phyloP scores from a whole-genome alignment of 2,329 filamentous ascomycete genomes.

The Aspergillus sp. region DNA sequence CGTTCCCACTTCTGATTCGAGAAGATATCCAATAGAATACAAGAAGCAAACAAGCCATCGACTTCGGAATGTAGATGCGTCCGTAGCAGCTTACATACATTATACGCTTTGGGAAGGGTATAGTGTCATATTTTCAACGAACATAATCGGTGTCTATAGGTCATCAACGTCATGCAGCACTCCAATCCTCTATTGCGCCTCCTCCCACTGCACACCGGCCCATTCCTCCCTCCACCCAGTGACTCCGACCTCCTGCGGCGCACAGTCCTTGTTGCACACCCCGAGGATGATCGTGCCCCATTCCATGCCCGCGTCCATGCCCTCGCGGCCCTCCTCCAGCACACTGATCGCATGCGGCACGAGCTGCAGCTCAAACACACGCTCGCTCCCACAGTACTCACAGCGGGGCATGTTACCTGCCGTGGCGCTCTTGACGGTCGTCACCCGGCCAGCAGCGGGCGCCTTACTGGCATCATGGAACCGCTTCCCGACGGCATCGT shows the following conservation, averaged over 20 bases:
- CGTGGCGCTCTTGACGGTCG: constrained; percentile 23
- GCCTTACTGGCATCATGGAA: constrained; percentile 41
- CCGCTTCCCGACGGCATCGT: constrained; percentile 68
- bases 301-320: constrained; percentile 73
- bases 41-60: constrained; percentile 2
- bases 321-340: constrained; percentile 70
- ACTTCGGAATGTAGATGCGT: neutral
- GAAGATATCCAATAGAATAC: constrained; percentile 10
- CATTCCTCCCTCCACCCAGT: constrained; percentile 89
- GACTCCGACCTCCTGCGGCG: constrained; percentile 58
- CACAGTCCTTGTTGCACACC: constrained; percentile 79
- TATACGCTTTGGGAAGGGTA: neutral
- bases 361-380: constrained; percentile 89
- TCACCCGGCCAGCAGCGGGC: constrained; percentile 21
- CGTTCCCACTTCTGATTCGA: constrained; percentile 1
- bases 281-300: constrained; percentile 92
- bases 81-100: no score
- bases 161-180: constrained; percentile 17
- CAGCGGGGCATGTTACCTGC: constrained; percentile 66
- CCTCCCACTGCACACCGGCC: constrained; percentile 98
- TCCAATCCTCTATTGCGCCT: constrained; percentile 38
- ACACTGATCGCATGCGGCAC: constrained; percentile 87
- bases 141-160: constrained; percentile 4
- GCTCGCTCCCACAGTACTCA: constrained; percentile 66
- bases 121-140: neutral